Evolutionary conservation across 2,329 filamentous ascomycete species (phyloP), one percentile per base, ranked within the genome.

Genomic region (Cercospora canescens): DNA sequence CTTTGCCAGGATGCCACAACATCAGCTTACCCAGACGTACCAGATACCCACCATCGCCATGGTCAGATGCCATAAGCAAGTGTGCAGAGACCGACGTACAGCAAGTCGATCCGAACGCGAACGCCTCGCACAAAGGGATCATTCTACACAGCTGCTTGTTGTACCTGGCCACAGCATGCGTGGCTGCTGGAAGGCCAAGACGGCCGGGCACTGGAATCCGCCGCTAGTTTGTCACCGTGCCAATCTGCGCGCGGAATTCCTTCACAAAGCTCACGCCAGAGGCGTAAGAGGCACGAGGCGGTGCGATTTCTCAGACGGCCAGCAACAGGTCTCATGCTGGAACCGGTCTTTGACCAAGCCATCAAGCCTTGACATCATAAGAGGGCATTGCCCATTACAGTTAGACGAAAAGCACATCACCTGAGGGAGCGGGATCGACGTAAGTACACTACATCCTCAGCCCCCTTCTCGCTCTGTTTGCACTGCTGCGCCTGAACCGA

Each of bases 291-390:
- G 45, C 45, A 52, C 52, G 32, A 32, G 52, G 52, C 52, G 52
- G 28, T 55, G 52, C 52, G 35, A 34, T 35, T 56, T 56, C 16
- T 28, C 32, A 56, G 28, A 18, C 18, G 52, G 52, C 52, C 52
- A 35, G 32, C 34, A 35, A 35, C 32, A 56, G 52, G 52, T 56
- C 52, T 56, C 30, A 35, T n/a, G 52, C 30, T 56, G 52, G 52
- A 18, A 56, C 30, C 52, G 34, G 52, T 28, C 26, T 34, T 55
- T 55, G 6, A 16, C 52, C n/a, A 55, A 18, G 16, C 52, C 14
- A 7, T n/a, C 52, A 56, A 35, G 32, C n/a, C 52, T 56, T 56
- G 52, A 56, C 52, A 56, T 56, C 52, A 56, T 56, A 32, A 56
- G 52, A 56, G 28, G 24, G 52, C 26, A 35, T 21, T 56, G 30